These are phyloP conservation scores for Pseudopyricularia javanii DNA, from an alignment of 2,329 filamentous ascomycete genomes.

Conservation along the genomic window DNA sequence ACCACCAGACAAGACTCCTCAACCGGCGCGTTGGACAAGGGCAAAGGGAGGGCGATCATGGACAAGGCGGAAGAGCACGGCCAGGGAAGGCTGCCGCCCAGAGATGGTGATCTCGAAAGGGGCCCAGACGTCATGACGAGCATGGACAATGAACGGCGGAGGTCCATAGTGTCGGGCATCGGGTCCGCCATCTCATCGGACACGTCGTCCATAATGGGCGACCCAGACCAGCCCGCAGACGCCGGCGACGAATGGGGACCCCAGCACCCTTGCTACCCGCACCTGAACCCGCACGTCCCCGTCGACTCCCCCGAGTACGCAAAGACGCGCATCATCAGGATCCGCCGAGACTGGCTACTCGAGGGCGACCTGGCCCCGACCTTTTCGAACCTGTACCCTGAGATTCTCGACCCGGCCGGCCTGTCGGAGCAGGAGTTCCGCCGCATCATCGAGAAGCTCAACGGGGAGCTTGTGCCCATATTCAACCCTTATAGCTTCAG, in stretches of 20 bases:
- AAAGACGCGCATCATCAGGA: slow-evolving; percentile 79
- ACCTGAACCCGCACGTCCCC: slow-evolving; percentile 84
- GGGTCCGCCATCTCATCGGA: slow-evolving; percentile 43
- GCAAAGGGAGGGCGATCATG: slow-evolving; percentile 28
- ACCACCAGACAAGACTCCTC: neutral
- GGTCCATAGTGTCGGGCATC: slow-evolving; percentile 38
- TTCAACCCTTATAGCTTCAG: slow-evolving; percentile 68
- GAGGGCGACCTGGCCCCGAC: slow-evolving; percentile 83
- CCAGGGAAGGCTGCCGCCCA: slow-evolving; percentile 18
- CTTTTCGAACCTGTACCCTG: slow-evolving; percentile 90
- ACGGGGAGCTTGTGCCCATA: slow-evolving; percentile 60
- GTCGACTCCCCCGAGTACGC: slow-evolving; percentile 60
- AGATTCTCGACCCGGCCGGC: slow-evolving; percentile 78
- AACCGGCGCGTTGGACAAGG: slow-evolving; percentile 12
- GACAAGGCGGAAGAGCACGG: slow-evolving; percentile 21
- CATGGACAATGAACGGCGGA: slow-evolving; percentile 18
- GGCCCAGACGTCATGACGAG: slow-evolving; percentile 28
- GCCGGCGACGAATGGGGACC: slow-evolving; percentile 81
- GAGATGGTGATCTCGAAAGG: slow-evolving; percentile 41
- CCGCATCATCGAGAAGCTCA: slow-evolving; percentile 67
- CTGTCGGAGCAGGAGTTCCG: slow-evolving; percentile 81
- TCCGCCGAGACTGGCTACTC: slow-evolving; percentile 83
- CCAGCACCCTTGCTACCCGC: slow-evolving; percentile 86
- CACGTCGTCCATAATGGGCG: slow-evolving; percentile 50
- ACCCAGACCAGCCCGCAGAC: slow-evolving; percentile 49